Conservation (phyloP, 2,329 filamentous ascomycete genomes). For the Coleophoma cylindrospora region DNA sequence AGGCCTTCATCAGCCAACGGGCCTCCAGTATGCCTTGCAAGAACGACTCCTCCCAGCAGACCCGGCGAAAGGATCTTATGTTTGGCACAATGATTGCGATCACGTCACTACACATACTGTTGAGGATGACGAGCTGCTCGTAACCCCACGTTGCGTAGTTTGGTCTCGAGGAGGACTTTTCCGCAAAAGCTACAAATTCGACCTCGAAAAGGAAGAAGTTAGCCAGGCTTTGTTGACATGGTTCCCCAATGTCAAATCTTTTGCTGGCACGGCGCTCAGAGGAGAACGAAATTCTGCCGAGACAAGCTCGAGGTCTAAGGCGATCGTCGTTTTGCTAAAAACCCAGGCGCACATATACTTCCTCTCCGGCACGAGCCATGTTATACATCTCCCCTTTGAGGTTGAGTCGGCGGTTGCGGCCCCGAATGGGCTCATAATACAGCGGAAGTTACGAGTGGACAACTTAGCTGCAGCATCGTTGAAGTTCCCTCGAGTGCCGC, state of each 20-base stretch:
- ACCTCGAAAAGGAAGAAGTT: slow-evolving; percentile 80
- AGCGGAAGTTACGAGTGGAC: slow-evolving; percentile 63
- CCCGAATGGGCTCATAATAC: slow-evolving; percentile 77
- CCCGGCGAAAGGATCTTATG: slow-evolving; percentile 61
- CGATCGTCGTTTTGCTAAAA: slow-evolving; percentile 85
- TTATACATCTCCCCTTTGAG: slow-evolving; percentile 92
- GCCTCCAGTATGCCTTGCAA: slow-evolving; percentile 74
- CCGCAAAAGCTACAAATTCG: slow-evolving; percentile 80
- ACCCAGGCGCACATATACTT: slow-evolving; percentile 94
- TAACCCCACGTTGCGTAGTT: slow-evolving; percentile 35
- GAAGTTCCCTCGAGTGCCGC: slow-evolving; percentile 59
- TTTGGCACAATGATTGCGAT: slow-evolving; percentile 63
- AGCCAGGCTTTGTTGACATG: slow-evolving; percentile 81
- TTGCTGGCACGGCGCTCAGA: slow-evolving; percentile 15
- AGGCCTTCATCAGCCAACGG: slow-evolving; percentile 84
- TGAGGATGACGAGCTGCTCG: slow-evolving; percentile 27
- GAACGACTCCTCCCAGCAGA: slow-evolving; percentile 72
- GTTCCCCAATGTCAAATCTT: slow-evolving; percentile 50
- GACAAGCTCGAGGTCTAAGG: slow-evolving; percentile 41
- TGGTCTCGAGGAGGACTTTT: slow-evolving; percentile 87
- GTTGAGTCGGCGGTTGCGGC: slow-evolving; percentile 82
- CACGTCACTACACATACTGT: slow-evolving; percentile 23
- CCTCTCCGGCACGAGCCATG: slow-evolving; percentile 78
- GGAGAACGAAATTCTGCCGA: slow-evolving; percentile 20
- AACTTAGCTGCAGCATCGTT: slow-evolving; percentile 45